Percentiles rank a stretch among this genome's conserved stretches.
phyloP scores from a whole-genome alignment of 129 eudicot species.

The Smallanthus sonchifolius region DNA sequence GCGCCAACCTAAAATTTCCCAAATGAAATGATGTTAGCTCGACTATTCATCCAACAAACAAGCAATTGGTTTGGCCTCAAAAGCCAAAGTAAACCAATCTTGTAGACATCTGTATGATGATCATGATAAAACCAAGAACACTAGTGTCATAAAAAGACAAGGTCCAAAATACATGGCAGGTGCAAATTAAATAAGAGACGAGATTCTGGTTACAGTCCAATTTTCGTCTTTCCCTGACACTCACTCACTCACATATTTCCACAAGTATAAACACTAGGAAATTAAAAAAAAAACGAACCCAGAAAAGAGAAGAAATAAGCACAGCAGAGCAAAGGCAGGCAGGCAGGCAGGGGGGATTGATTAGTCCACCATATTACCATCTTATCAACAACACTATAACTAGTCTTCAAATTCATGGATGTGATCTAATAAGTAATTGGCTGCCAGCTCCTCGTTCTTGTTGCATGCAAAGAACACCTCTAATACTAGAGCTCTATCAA shows the following conservation, averaged over 20 bases:
- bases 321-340: background rate
- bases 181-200: slow-evolving; percentile 24
- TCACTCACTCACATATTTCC: slow-evolving; percentile 26
- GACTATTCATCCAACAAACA: too few relatives aligned
- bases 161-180: slow-evolving; percentile 24
- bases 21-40: too few relatives aligned
- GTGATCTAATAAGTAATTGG: slow-evolving; percentile 75
- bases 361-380: slow-evolving; percentile 18
- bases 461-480: slow-evolving; percentile 85
- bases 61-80: background rate
- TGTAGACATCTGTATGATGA: background rate
- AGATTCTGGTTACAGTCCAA: slow-evolving; percentile 27
- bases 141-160: slow-evolving; percentile 1
- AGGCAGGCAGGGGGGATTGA: too few relatives aligned
- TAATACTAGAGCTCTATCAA: slow-evolving; percentile 59
- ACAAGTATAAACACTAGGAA: slow-evolving; percentile 42
- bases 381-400: slow-evolving; percentile 12
- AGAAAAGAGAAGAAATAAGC: slow-evolving; percentile 19
- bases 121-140: background rate
- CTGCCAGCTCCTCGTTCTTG: slow-evolving; percentile 84
- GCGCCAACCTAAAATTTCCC: too few relatives aligned
- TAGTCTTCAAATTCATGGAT: slow-evolving; percentile 67
- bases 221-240: slow-evolving; percentile 9
- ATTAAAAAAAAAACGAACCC: background rate
- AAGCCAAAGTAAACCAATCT: background rate